phyloP scores from a whole-genome alignment of 169 alveolate species.

The Eimeria mitis region DNA sequence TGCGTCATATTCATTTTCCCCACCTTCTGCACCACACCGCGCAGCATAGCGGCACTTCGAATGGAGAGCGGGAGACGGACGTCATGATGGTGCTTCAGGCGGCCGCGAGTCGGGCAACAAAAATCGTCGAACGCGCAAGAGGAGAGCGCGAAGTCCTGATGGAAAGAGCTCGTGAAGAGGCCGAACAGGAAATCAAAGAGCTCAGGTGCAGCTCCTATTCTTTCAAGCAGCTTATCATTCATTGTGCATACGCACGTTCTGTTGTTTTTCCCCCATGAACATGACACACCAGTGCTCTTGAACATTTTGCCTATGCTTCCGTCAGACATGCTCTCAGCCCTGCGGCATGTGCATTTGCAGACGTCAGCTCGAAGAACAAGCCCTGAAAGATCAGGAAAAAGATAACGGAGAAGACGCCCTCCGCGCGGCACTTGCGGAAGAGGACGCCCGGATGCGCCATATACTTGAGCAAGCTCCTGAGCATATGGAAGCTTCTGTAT shows the following conservation, averaged over 20 bases:
- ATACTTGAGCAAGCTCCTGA: constrained; percentile 1
- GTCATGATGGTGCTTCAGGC: constrained; percentile 47
- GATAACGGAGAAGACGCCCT: constrained; percentile 16
- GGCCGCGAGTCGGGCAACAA: constrained; percentile 21
- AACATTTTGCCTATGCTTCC: not conserved
- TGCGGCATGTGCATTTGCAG: constrained; percentile 6
- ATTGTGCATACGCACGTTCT: not conserved
- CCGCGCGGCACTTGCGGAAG: constrained; percentile 42
- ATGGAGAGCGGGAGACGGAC: constrained; percentile 19
- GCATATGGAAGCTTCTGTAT: constrained; percentile 24
- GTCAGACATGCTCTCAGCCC: not conserved
- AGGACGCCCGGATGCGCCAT: constrained; percentile 17
- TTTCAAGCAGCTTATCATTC: not conserved
- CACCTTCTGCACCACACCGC: constrained; percentile 39
- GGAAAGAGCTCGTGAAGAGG: constrained; percentile 57
- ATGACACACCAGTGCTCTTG: too few species aligned
- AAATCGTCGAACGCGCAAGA: constrained; percentile 35
- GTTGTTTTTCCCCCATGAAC: too few species aligned
- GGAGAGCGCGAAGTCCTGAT: constrained; percentile 33
- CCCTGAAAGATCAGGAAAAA: not conserved
- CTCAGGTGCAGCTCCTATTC: not conserved
- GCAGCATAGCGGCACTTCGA: not conserved
- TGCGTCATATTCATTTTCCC: constrained; percentile 47
- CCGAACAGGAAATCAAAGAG: constrained; percentile 43
- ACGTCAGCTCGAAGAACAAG: constrained; percentile 28